Base-by-base conservation (phyloP, 2,329 filamentous ascomycete species). In the Verticillium klebahnii region DNA sequence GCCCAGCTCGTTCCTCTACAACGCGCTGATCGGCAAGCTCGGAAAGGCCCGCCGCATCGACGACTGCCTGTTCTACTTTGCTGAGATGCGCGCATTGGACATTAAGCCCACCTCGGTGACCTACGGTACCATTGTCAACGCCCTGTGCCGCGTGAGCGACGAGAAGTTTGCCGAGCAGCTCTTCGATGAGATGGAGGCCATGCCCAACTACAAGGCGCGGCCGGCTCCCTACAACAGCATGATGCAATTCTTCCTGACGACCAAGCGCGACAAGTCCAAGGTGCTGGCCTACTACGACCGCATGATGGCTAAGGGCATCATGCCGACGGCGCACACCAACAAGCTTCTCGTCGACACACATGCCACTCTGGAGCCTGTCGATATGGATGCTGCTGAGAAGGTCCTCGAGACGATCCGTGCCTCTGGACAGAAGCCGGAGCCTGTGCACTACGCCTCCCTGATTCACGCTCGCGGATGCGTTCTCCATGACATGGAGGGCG, bases 211-310 rank as follows among this genome's bases (percentile, higher is more conserved):
- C 85, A 98, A 97, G 82, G 92, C 95, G 50, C 90, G 95, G 11
- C 93, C 95, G 31, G 95, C 95, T 29, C 95, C 95, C 1, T 99
- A 99, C 83, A 97, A 99, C 82, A 96, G 92, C 77, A 91, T 99
- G 88, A 99, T 99, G 87, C 95, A 99, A 74, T 98, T 97, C 80
- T 99, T 98, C 85, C 82, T 98, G 68, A 96, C 92, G 62, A 98
- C 94, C 61, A 98, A 98, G 85, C 92, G 93, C 60, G 94, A 99
- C 75, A 94, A 95, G 78, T 80, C 83, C 75, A 98, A 98, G 86
- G 94, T 97, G 5, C 83, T 99, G 29, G 84, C 89, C 36, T 99
- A 98, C 82, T 98, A 96, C 73, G 89, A 96, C 76, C 91, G 94
- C 65, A 98, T 99, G 95, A 87, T 89, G 73, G 83, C 86, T 25